Percentiles rank a stretch among this genome's conserved stretches.
phyloP scores from a whole-genome alignment of 345 rosid species.

The Pugionium cornutum region DNA sequence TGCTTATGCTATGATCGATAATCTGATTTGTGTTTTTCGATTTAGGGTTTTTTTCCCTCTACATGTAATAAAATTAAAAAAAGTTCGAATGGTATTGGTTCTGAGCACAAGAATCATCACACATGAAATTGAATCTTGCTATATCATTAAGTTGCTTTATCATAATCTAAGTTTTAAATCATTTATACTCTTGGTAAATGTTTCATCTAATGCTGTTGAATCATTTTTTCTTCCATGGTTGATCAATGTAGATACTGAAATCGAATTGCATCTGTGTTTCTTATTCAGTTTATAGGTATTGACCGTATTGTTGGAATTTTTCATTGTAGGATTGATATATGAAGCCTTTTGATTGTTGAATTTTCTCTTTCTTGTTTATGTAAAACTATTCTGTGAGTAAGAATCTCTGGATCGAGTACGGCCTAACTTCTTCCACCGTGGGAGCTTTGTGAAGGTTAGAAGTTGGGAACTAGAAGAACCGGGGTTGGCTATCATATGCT shows the following conservation, averaged over 20 bases:
- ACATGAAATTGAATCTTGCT: conserved; percentile 8
- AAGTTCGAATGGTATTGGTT: neutral
- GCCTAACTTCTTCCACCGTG: neutral
- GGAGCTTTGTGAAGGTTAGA: conserved; percentile 18
- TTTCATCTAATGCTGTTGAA: neutral
- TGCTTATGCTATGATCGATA: neutral
- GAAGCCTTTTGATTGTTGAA: neutral
- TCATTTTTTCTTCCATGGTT: conserved; percentile 1
- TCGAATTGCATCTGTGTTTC: neutral
- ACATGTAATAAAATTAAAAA: neutral
- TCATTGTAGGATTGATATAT: neutral
- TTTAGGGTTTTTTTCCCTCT: neutral
- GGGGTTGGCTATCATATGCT: neutral
- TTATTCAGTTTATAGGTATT: neutral
- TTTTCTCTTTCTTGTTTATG: neutral
- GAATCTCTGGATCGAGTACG: neutral
- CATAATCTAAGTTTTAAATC: neutral
- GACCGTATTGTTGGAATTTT: neutral
- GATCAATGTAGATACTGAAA: neutral
- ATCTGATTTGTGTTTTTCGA: neutral
- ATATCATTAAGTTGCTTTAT: neutral
- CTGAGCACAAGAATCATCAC: neutral
- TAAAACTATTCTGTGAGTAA: conserved; percentile 1
- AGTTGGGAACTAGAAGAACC: conserved; percentile 2
- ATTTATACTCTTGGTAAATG: neutral